These are phyloP conservation scores for Populus nigra DNA, from an alignment of 345 rosid species.

Conservation along the genomic window DNA sequence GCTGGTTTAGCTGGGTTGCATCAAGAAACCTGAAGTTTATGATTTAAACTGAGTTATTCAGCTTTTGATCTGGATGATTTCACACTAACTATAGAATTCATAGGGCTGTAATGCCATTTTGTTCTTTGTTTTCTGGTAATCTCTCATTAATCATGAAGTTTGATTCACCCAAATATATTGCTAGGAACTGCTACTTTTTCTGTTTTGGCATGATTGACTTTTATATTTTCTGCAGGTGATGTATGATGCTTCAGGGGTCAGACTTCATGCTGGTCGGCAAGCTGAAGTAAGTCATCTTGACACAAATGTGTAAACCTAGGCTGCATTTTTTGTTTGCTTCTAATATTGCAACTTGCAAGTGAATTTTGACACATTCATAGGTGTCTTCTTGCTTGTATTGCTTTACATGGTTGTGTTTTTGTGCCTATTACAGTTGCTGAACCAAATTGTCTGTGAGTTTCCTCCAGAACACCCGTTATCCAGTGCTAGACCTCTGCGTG, in stretches of 20 bases:
- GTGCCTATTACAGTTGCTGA: slow-evolving; percentile 60
- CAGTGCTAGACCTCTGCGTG: slow-evolving; percentile 79
- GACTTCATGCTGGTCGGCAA: slow-evolving; percentile 98
- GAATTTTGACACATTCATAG: neutral
- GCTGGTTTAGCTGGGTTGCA: neutral
- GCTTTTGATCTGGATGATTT: neutral
- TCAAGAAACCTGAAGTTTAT: neutral
- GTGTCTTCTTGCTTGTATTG: neutral
- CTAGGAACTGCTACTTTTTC: neutral
- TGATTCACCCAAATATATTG: neutral
- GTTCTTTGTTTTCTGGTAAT: neutral
- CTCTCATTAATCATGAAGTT: neutral
- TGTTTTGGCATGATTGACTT: neutral
- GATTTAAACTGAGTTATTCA: neutral
- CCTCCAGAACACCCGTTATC: slow-evolving; percentile 95
- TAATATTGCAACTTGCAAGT: neutral
- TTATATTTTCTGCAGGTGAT: slow-evolving; percentile 55
- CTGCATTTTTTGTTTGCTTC: slow-evolving; percentile 5
- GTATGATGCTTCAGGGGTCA: slow-evolving; percentile 96
- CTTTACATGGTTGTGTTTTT: neutral
- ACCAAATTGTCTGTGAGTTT: slow-evolving; percentile 95
- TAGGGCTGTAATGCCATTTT: neutral
- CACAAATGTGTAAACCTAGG: neutral
- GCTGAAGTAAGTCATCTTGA: slow-evolving; percentile 64
- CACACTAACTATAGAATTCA: neutral